Base-by-base conservation (phyloP, 2,329 filamentous ascomycete species). In the Beauveria bassiana region DNA sequence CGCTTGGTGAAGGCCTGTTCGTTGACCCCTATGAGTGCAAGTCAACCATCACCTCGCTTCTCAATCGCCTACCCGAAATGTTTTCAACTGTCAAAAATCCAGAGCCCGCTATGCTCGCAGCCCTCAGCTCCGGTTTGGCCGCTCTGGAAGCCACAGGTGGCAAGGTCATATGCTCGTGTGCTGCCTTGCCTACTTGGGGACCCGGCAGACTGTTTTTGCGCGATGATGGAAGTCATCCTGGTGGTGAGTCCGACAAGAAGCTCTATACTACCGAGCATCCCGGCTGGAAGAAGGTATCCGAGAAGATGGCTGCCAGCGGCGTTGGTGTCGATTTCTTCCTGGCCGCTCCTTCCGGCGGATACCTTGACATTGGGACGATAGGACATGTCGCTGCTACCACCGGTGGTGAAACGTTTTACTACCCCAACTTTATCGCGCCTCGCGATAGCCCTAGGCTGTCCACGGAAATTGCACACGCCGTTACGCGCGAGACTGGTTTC, bases 371-470 rank as follows among this genome's bases (percentile, higher is more conserved):
- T 71, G 93, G 92, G 40, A 96, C 93, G 3, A 89, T 98, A 67
- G 90, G 93, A 47, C 89, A 96, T 73, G 84, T 96, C 24, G 85
- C 95, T 38, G 86, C 91, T 47, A 87, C 89, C 34, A 96, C 91
- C n/a, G 95, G 95, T 62, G 95, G 95, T 65, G 95, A 99, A 73
- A 90, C 88, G 0, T 99, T 93, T 75, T 97, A 96, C 76, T 99
- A 96, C 72, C 93, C 95, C 51, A 99, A 98, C 73, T 99, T 96
- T 77, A 87, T 96, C 63, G 86, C 89, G 8, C 90, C 90, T 8
- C 86, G 95, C 43, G 95, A 99, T 73, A 86, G 88, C 49, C 81
- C 90, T 61, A 96, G 93, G 77, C 77, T 99, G 45, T 88, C 88
- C 2, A 84, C 88, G 53, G 95, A 99, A 76, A 86, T 99, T 65